A percentile compares a stretch with the other conserved stretches of the same genome.
These are phyloP conservation scores for Diaporthe nobilis DNA, from an alignment of 2,329 filamentous ascomycete genomes.

Conservation along the genomic window DNA sequence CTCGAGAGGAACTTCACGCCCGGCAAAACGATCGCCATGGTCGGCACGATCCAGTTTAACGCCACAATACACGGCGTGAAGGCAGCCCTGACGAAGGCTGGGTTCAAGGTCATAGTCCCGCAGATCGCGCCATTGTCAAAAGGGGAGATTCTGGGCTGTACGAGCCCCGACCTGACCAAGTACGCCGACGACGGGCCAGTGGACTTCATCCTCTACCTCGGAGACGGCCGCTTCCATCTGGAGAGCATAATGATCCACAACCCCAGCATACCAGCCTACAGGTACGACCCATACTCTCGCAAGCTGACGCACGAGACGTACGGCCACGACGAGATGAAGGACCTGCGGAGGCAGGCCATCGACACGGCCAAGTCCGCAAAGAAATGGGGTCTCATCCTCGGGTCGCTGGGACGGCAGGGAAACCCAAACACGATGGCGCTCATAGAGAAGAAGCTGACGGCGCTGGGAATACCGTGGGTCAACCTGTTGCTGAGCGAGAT, in stretches of 20 bases:
- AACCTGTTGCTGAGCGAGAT: slow-evolving; percentile 94
- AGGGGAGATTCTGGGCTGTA: slow-evolving; percentile 98
- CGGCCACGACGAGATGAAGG: slow-evolving; percentile 91
- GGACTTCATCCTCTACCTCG: slow-evolving; percentile 88
- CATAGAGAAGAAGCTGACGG: slow-evolving; percentile 83
- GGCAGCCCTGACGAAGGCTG: slow-evolving; percentile 82
- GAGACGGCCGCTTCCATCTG: slow-evolving; percentile 94
- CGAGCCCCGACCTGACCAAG: slow-evolving; percentile 73
- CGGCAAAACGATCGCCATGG: slow-evolving; percentile 90
- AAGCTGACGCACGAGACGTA: slow-evolving; percentile 93
- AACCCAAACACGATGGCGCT: slow-evolving; percentile 93
- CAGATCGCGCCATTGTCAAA: slow-evolving; percentile 94
- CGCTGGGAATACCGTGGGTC: slow-evolving; percentile 82
- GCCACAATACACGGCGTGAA: slow-evolving; percentile 92
- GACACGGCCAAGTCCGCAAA: slow-evolving; percentile 79
- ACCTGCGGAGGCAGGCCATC: slow-evolving; percentile 83
- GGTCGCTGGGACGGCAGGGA: slow-evolving; percentile 91
- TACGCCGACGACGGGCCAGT: slow-evolving; percentile 57
- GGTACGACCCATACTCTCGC: slow-evolving; percentile 96
- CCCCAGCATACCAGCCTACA: slow-evolving; percentile 88
- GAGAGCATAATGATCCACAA: slow-evolving; percentile 99
- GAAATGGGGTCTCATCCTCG: slow-evolving; percentile 96
- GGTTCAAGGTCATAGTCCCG: slow-evolving; percentile 88
- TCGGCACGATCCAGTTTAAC: slow-evolving; percentile 99
- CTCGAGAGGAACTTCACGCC: slow-evolving; percentile 89